Conservation (phyloP, 805 yeast species). For the Candida sanyiensis region DNA sequence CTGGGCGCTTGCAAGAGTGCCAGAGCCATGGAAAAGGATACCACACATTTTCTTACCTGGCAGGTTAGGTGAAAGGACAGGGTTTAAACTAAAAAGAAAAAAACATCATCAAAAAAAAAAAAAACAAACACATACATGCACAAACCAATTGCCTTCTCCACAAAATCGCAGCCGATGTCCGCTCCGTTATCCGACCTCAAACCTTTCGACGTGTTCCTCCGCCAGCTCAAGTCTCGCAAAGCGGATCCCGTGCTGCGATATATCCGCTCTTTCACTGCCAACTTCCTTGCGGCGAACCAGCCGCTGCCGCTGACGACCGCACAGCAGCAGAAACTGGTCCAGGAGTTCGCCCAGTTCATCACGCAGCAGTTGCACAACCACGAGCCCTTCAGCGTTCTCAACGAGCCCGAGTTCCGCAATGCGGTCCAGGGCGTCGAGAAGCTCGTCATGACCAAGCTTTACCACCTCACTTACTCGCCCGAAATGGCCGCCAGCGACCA, state of each 20-base stretch:
- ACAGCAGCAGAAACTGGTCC: constrained; percentile 73
- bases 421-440: constrained; percentile 91
- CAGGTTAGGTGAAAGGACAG: too few relatives aligned
- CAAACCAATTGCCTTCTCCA: too few relatives aligned
- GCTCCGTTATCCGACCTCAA: constrained; percentile 16
- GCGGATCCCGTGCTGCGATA: constrained; percentile 91
- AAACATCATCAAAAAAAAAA: constrained; percentile 1
- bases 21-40: constrained; percentile 34
- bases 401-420: constrained; percentile 54
- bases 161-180: too few relatives aligned
- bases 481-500: constrained; percentile 44
- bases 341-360: constrained; percentile 73
- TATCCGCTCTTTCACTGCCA: constrained; percentile 74
- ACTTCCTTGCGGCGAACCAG: constrained; percentile 37
- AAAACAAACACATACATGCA: too few relatives aligned
- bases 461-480: constrained; percentile 76
- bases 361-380: constrained; percentile 51
- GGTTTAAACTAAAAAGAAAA: constrained; percentile 4
- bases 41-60: constrained; percentile 57
- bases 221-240: constrained; percentile 59
- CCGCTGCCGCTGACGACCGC: constrained; percentile 48
- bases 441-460: constrained; percentile 81
- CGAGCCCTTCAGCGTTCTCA: constrained; percentile 72
- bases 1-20: background rate
- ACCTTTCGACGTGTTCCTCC: constrained; percentile 76